Base-by-base conservation (phyloP, 2,329 filamentous ascomycete species). In the Diplocarpon rosae region DNA sequence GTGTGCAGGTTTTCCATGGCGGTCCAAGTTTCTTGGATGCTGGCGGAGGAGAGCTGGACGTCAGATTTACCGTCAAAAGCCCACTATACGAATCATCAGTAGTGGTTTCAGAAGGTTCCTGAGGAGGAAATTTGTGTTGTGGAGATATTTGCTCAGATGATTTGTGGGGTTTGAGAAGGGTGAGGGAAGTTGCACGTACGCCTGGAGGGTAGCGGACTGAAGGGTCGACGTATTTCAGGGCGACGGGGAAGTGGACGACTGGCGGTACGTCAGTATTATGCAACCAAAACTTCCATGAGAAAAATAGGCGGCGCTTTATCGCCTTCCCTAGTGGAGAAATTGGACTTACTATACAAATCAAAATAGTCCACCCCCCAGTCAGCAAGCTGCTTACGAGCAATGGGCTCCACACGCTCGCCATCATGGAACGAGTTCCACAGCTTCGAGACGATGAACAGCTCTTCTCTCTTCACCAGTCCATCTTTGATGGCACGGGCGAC, bases 351-450 rank as follows among this genome's bases (percentile, higher is more conserved):
- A 76, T 81, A 94, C 54, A 93, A 77, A 65, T 94, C 87, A 65
- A 94, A 89, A 72, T 93, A 93, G 59, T 89, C 86, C 49, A 93
- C 64, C 51, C 83, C 80, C 79, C 85, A 90, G 71, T 90, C 84
- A 54, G 78, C 75, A 50, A 89, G 78, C 68, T 89, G 84, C 61
- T 80, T 81, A 65, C 77, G 77, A 65, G 71, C 75, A 61, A 92
- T 87, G 47, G 80, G 79, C 66, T 82, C 78, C 51, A 90, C 85
- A 56, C 75, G 74, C 56, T 90, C 80, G 56, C 72, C 73, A 59
- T 90, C 83, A 71, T 94, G 86, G 76, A 88, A 94, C 54, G 80
- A 81, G 70, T 90, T 88, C 87, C 88, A 94, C 47, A 95, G 81
- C 73, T 94, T 95, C 66, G 83, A 87, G 53, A 89, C 84, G 62